Percentiles rank a stretch among this genome's conserved stretches.
Evolutionary conservation across 441 rosid genomes (phyloP).

Genomic region (Theobroma grandiflorum): DNA sequence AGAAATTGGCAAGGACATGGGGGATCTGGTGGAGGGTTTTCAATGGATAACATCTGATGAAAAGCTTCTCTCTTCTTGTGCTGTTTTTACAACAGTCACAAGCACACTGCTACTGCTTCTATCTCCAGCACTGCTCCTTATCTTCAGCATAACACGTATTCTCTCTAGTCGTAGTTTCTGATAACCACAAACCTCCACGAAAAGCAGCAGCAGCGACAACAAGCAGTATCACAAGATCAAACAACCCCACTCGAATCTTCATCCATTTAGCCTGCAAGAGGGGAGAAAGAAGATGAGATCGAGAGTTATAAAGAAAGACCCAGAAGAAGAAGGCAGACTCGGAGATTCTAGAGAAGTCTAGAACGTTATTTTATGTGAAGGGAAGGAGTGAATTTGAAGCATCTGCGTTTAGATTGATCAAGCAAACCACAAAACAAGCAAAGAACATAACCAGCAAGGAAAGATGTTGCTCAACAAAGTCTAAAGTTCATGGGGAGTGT

Average conservation of each 20-base stretch:
- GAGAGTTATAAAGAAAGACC: slow-evolving; percentile 29
- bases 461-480: slow-evolving; percentile 34
- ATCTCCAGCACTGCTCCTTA: slow-evolving; percentile 59
- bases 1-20: slow-evolving; percentile 56
- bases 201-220: slow-evolving; percentile 27
- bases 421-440: slow-evolving; percentile 52
- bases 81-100: slow-evolving; percentile 70
- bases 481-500: slow-evolving; percentile 43
- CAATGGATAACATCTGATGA: slow-evolving; percentile 95
- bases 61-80: slow-evolving; percentile 74
- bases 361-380: slow-evolving; percentile 85
- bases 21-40: slow-evolving; percentile 87
- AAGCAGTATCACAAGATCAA: slow-evolving; percentile 24
- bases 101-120: slow-evolving; percentile 44
- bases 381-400: slow-evolving; percentile 50
- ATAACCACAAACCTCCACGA: slow-evolving; percentile 28
- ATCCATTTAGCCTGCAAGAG: slow-evolving; percentile 49
- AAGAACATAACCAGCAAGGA: slow-evolving; percentile 49
- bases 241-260: slow-evolving; percentile 46
- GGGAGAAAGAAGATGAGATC: slow-evolving; percentile 20
- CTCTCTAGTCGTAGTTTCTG: slow-evolving; percentile 11
- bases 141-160: slow-evolving; percentile 70
- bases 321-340: slow-evolving; percentile 31
- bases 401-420: slow-evolving; percentile 41
- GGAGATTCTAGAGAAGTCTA: slow-evolving; percentile 35